Conservation (phyloP, 2,329 filamentous ascomycete species). For the Atkinsonella texensis region DNA sequence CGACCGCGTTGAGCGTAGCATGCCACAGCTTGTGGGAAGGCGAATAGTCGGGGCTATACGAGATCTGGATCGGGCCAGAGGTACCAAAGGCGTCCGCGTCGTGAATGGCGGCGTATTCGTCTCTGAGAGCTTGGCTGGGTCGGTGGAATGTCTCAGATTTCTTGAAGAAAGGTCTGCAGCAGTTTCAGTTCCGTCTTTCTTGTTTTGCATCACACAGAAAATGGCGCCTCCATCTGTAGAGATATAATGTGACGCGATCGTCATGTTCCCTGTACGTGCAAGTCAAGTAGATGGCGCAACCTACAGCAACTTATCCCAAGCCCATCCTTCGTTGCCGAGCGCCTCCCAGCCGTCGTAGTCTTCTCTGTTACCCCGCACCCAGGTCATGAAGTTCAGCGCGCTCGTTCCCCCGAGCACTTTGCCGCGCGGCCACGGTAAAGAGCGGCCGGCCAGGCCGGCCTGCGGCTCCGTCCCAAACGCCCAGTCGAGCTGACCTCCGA, state of each 20-base stretch:
- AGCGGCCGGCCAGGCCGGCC: slow-evolving; percentile 24
- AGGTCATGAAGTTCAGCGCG: slow-evolving; percentile 47
- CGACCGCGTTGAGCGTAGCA: slow-evolving; percentile 32
- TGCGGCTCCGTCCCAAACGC: slow-evolving; percentile 27
- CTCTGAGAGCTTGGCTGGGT: slow-evolving; percentile 20
- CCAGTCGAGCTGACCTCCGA: slow-evolving; percentile 30
- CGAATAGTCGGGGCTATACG: slow-evolving; percentile 28
- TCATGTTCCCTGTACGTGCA: not conserved
- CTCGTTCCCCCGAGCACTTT: slow-evolving; percentile 50
- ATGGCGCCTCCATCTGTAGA: not conserved
- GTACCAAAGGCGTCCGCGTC: slow-evolving; percentile 29
- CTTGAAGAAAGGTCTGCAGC: slow-evolving; percentile 34
- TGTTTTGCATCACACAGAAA: no score
- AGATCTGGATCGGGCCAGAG: slow-evolving; percentile 35
- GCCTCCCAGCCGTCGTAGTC: slow-evolving; percentile 46
- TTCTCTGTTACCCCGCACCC: slow-evolving; percentile 31
- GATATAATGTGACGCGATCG: not conserved
- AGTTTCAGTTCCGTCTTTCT: not conserved
- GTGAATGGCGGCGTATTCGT: slow-evolving; percentile 25
- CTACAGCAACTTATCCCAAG: slow-evolving; percentile 32
- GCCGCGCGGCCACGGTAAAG: slow-evolving; percentile 29
- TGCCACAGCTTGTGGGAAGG: slow-evolving; percentile 34
- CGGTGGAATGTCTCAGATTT: slow-evolving; percentile 35
- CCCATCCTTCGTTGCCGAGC: slow-evolving; percentile 47
- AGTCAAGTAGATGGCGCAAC: no score